Base-by-base conservation (phyloP, 129 eudicot species). In the Flaveria trinervia region DNA sequence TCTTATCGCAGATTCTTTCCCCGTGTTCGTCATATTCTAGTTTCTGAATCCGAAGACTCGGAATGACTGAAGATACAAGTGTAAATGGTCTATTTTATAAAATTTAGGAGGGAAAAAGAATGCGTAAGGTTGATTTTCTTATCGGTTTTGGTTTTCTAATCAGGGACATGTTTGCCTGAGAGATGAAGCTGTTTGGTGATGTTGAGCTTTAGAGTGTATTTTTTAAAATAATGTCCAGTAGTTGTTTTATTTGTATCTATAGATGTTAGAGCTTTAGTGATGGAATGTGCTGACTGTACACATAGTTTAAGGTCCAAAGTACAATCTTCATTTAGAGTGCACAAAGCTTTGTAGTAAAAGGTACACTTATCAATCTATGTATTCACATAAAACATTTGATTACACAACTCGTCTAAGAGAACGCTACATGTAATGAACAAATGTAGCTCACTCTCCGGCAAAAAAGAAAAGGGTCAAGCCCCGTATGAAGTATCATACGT, bases 1-100 rank as follows among this genome's bases (percentile, higher is more conserved):
- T 86, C 85, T 45, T 48, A 80, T 72, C 70, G 62, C 45, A 84
- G 85, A 65, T 76, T 70, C 20, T 74, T 77, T 61, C 84, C 87
- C 61, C 91, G 91, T 74, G 87, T 83, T 76, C 85, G 84, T 56
- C 87, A 73, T 68, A 72, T 85, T 79, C 83, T 92, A 60, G 83
- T 82, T 80, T 48, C 71, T 22, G 70, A 67, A 75, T 73, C 26
- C 17, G 70, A 67, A 77, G 90, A 83, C 70, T 92, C 96, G 0
- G 97, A 92, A 45, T 92, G 51, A 73, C 26, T 54, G 9, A 67
- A 71, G 57, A 78, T 26, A 30, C 20, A 36, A 43, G 51, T 73
- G 68, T 56, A 39, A 14, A 20, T 73, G 44, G 55, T 41, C 67
- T 59, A 23, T 20, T 9, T 28, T 28, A 28, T 28, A 28, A 28